phyloP scores from a whole-genome alignment of 2,329 filamentous ascomycete genomes.

The Sclerotinia glacialis region DNA sequence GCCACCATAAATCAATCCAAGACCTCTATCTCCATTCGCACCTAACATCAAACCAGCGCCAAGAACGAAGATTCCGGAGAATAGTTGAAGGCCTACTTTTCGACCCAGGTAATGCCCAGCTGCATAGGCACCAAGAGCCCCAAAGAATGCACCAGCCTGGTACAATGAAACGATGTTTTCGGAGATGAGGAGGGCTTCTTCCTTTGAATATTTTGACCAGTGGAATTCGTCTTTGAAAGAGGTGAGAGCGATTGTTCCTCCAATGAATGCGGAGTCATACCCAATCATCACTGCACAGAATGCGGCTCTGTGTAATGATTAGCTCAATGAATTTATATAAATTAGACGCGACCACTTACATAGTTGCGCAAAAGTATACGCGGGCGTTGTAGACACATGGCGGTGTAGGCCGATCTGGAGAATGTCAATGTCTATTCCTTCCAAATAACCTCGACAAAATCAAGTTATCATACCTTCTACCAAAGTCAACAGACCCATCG shows the following conservation, averaged over 20 bases:
- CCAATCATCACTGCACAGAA: slow-evolving; percentile 52
- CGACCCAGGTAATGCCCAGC: slow-evolving; percentile 19
- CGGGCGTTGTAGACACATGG: slow-evolving; percentile 32
- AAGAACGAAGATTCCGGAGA: slow-evolving; percentile 62
- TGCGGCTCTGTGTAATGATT: slow-evolving; percentile 43
- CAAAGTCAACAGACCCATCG: slow-evolving; percentile 46
- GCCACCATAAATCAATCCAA: slow-evolving; percentile 29
- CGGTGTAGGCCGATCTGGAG: slow-evolving; percentile 33
- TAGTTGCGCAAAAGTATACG: slow-evolving; percentile 29
- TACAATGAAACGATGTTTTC: slow-evolving; percentile 36
- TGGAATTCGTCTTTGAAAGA: slow-evolving; percentile 32
- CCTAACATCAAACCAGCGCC: slow-evolving; percentile 69
- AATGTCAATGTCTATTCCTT: slow-evolving; percentile 27
- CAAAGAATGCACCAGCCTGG: slow-evolving; percentile 34
- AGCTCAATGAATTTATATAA: background rate
- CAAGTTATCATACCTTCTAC: slow-evolving; percentile 50
- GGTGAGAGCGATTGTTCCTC: slow-evolving; percentile 32
- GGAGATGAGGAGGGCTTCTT: slow-evolving; percentile 22
- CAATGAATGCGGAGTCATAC: slow-evolving; percentile 34
- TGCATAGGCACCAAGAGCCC: slow-evolving; percentile 21
- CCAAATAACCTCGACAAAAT: slow-evolving; percentile 45
- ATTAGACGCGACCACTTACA: slow-evolving; percentile 24
- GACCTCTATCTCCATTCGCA: slow-evolving; percentile 41
- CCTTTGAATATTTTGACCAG: slow-evolving; percentile 30
- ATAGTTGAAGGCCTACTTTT: slow-evolving; percentile 54